Conservation (phyloP, 108 stramenopile species). For the Aurantiochytrium sp. region DNA sequence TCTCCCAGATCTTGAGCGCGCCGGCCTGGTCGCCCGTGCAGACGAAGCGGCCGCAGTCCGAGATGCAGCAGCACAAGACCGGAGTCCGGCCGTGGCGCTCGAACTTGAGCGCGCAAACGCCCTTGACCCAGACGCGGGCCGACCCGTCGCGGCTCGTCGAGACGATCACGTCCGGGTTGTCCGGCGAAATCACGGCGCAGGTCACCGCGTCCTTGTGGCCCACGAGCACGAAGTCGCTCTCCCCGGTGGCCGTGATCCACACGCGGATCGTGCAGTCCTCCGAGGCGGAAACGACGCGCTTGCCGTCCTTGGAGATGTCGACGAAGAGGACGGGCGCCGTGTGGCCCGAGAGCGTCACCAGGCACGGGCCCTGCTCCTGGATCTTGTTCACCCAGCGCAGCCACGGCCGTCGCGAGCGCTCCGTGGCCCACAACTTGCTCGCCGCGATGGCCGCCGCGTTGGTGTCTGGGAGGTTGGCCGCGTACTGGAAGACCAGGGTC, state of each 20-base stretch:
- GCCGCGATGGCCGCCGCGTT: not conserved
- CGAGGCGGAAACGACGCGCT: not conserved
- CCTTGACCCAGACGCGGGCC: not conserved
- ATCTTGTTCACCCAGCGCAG: constrained; percentile 11
- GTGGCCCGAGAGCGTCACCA: constrained; percentile 9
- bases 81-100: not conserved
- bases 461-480: not conserved
- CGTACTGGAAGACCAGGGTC: not conserved
- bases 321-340: not conserved
- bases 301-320: constrained; percentile 28
- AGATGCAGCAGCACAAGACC: not conserved
- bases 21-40: not conserved
- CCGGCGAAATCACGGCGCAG: not conserved
- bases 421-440: not conserved
- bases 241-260: not conserved
- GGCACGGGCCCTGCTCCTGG: not conserved
- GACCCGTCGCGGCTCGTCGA: not conserved
- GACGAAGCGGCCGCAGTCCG: not conserved
- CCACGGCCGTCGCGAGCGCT: not conserved
- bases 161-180: not conserved
- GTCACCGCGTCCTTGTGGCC: constrained; percentile 15
- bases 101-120: not conserved
- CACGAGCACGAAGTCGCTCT: not conserved
- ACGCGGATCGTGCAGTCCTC: constrained; percentile 23
- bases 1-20: constrained; percentile 13